A percentile compares a stretch with the other conserved stretches of the same genome.
Conservation (phyloP, 805 yeast species). For the Brettanomyces sp. region DNA sequence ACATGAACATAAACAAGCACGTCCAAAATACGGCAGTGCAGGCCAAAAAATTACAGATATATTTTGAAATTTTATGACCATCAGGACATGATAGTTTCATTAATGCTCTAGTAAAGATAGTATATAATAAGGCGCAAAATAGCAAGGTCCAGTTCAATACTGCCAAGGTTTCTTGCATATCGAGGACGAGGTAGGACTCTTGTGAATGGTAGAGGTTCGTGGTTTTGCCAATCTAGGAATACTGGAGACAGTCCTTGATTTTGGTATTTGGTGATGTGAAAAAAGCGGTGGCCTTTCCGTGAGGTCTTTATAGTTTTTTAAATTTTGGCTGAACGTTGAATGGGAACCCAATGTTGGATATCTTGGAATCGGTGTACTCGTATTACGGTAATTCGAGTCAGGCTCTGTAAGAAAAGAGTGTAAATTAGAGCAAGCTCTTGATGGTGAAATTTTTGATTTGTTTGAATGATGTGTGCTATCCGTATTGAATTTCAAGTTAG, state of each 20-base stretch:
- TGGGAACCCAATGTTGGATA: neutral
- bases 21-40: no score
- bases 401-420: slow-evolving; percentile 2
- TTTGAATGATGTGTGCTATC: neutral
- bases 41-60: no score
- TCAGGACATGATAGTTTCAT: no score
- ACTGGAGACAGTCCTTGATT: neutral
- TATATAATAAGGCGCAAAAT: no score
- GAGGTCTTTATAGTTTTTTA: neutral
- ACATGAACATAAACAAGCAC: no score
- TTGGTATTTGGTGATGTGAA: neutral
- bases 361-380: neutral
- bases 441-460: slow-evolving; percentile 6
- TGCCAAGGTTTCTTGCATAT: neutral
- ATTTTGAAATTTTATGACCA: no score
- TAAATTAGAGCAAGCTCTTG: slow-evolving; percentile 12
- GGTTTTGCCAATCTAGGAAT: slow-evolving; percentile 1
- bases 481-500: no score
- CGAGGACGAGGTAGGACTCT: slow-evolving; percentile 1
- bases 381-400: neutral
- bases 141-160: neutral
- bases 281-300: neutral
- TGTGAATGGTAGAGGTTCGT: neutral
- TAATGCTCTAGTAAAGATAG: no score
- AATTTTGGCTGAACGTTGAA: no score